These are phyloP conservation scores for Lodderomyces beijingensis DNA, from an alignment of 1,139 yeast species.

Conservation along the genomic window DNA sequence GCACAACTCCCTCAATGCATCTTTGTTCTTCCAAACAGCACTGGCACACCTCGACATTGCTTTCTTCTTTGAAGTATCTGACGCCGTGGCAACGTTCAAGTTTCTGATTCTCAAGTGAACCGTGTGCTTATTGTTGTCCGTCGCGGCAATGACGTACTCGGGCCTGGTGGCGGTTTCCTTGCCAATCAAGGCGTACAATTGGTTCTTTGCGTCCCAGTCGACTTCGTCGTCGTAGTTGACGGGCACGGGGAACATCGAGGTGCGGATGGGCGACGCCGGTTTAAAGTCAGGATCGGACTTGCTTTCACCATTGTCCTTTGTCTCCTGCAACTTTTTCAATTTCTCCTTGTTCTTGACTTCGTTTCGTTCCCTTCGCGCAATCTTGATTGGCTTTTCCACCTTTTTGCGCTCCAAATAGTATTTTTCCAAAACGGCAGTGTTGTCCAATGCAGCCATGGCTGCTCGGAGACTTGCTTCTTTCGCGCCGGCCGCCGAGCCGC, in stretches of 20 bases:
- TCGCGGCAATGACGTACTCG: slow-evolving; percentile 31
- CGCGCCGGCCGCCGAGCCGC: slow-evolving; percentile 55
- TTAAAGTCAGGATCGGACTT: slow-evolving; percentile 1
- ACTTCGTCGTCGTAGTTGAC: slow-evolving; percentile 23
- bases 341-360: slow-evolving; percentile 6
- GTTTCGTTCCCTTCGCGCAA: slow-evolving; percentile 8
- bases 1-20: slow-evolving; percentile 20
- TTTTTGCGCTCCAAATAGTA: slow-evolving; percentile 59
- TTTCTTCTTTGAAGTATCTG: slow-evolving; percentile 39
- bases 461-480: slow-evolving; percentile 71
- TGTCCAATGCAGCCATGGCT: slow-evolving; percentile 65
- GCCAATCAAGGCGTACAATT: slow-evolving; percentile 41
- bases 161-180: slow-evolving; percentile 38
- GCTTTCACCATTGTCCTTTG: neutral
- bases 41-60: slow-evolving; percentile 48
- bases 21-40: slow-evolving; percentile 34
- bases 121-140: slow-evolving; percentile 25
- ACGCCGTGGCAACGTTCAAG: slow-evolving; percentile 32
- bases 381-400: slow-evolving; percentile 39
- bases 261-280: slow-evolving; percentile 12
- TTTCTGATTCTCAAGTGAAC: slow-evolving; percentile 38
- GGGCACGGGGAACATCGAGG: slow-evolving; percentile 22
- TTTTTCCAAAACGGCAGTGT: slow-evolving; percentile 57
- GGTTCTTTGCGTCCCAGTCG: slow-evolving; percentile 37
- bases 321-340: slow-evolving; percentile 7